These are phyloP conservation scores for Phialemoniopsis sp. DNA, from an alignment of 2,329 filamentous ascomycete genomes.

Conservation along the genomic window DNA sequence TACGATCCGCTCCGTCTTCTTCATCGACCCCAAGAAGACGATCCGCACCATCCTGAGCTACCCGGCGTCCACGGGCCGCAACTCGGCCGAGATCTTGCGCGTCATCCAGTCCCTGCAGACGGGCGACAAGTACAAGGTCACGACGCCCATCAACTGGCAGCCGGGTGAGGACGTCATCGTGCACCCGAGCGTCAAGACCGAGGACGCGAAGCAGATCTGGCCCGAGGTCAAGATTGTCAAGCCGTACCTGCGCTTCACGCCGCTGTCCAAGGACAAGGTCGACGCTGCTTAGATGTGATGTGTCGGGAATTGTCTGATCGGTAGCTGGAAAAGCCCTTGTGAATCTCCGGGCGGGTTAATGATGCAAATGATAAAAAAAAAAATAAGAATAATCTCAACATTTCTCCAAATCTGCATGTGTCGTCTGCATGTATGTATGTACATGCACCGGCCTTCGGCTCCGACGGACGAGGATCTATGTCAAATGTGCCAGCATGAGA, in stretches of 20 bases:
- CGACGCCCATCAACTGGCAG: conserved; percentile 87
- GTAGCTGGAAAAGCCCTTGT: no score
- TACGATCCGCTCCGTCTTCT: conserved; percentile 91
- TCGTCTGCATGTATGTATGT: no score
- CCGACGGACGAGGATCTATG: no score
- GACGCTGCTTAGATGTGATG: conserved; percentile 20
- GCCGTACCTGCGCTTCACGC: conserved; percentile 72
- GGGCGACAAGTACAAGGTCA: conserved; percentile 83
- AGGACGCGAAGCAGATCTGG: conserved; percentile 85
- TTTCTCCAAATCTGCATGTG: no score
- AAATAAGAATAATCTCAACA: no score
- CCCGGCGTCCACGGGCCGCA: conserved; percentile 84
- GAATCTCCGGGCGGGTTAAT: no score
- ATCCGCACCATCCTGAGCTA: conserved; percentile 91
- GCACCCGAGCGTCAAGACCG: conserved; percentile 75
- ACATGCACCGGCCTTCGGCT: no score
- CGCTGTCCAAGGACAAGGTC: conserved; percentile 52
- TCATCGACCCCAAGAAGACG: conserved; percentile 91
- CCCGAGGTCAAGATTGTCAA: conserved; percentile 67
- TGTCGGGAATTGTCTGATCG: no score
- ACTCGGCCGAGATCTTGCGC: conserved; percentile 74
- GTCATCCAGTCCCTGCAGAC: conserved; percentile 77
- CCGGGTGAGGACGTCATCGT: conserved; percentile 91
- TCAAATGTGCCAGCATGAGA: no score
- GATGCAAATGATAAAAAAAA: no score